Base-by-base conservation (phyloP, 192 early-diverging fungal species). In the Mortierella alpina region DNA sequence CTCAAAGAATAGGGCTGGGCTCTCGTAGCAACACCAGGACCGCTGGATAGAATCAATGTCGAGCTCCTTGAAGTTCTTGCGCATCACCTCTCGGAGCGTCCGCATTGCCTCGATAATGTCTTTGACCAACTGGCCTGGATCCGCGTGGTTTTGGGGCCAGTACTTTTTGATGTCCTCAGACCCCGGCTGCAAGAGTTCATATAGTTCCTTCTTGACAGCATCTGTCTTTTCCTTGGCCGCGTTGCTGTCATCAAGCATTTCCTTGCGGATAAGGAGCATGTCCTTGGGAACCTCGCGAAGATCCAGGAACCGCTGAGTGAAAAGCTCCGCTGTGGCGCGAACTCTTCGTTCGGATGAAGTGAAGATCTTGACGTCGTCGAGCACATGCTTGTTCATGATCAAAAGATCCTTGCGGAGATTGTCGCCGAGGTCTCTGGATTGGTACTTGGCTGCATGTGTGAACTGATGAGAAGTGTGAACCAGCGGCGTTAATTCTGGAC, bases 201-300 rank as follows among this genome's bases (percentile, higher is more conserved):
- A 59, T 13, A 99, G 87, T 64, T 93, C 86, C 57, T 78, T 82
- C 75, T 98, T 98, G 67, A 96, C 95, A 44, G 62, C 60, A 65
- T 99, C 97, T 84, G 93, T 97, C 72, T 95, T 93, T 83, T 95
- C 95, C 74, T 99, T 99, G 50, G 96, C 97, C 1, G 92, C 95
- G 68, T 97, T 93, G 80, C 91, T 93, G 70, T 98, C 97, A 74
- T 99, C 97, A 39, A 99, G 81, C 92, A 98, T 94, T 46, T 96
- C 95, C 64, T 96, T 92, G 70, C 91, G 92, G 45, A 95, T 92
- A 7, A 85, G 72, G 14, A 97, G 86, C 62, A 90, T 73, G 44
- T 89, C 85, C 39, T 88, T 82, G 11, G 91, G 87, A 14, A 95
- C 72, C 15, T 88, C 84, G 4, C 82, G 64, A 2, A 85, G 81